Evolutionary conservation across 2,329 filamentous ascomycete species (phyloP).

Genomic region (Phialophora macrospora): DNA sequence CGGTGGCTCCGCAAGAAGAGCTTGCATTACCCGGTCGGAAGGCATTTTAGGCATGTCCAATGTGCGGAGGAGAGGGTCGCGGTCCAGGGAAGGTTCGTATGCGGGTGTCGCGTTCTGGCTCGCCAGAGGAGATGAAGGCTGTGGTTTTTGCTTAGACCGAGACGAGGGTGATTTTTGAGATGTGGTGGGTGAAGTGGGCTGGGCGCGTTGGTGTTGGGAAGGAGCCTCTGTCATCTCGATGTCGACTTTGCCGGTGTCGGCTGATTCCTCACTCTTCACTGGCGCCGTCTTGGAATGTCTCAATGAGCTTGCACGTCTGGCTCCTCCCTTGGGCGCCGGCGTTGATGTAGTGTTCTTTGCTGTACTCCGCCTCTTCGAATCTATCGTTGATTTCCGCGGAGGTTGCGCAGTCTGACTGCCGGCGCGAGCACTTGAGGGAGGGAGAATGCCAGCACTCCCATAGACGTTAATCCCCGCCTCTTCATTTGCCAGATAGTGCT

Average conservation of each 20-base stretch:
- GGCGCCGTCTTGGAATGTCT: conserved; percentile 18
- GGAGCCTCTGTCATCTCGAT: conserved; percentile 30
- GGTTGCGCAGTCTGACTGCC: conserved; percentile 22
- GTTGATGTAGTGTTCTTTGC: conserved; percentile 36
- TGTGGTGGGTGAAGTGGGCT: conserved; percentile 35
- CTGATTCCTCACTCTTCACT: conserved; percentile 19
- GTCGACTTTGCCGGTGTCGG: conserved; percentile 14
- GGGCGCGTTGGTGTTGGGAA: conserved; percentile 3
- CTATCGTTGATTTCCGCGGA: conserved; percentile 25
- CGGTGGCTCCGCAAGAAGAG: conserved; percentile 53
- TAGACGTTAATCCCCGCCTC: conserved; percentile 48
- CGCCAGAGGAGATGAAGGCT: conserved; percentile 5
- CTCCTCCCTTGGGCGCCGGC: conserved; percentile 24
- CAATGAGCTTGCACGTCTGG: conserved; percentile 22
- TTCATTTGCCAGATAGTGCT: conserved; percentile 58
- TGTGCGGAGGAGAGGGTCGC: conserved; percentile 42
- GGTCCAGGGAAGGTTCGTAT: conserved; percentile 42
- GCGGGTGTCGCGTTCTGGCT: conserved; percentile 21
- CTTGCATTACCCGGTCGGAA: conserved; percentile 53
- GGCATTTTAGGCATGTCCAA: conserved; percentile 51
- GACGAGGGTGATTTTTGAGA: conserved; percentile 24
- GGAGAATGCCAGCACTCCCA: conserved; percentile 25
- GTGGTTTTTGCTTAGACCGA: conserved; percentile 19
- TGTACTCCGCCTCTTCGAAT: conserved; percentile 39
- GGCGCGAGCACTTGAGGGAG: conserved; percentile 24